Conservation (phyloP, 768 basidiomycete species). For the Pleurotus citrinopileatus region DNA sequence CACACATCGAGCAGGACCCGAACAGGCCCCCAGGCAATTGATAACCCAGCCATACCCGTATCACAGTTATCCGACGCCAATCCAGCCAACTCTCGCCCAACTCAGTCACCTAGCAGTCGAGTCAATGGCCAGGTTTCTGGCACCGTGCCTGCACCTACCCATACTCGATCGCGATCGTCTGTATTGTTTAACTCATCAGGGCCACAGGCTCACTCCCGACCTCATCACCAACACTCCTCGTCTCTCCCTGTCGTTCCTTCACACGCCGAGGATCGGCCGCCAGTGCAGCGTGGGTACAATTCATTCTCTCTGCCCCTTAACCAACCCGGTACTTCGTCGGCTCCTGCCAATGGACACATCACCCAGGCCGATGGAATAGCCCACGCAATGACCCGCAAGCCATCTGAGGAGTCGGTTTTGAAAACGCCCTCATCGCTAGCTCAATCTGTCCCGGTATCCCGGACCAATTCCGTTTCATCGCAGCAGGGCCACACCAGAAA, state of each 20-base stretch:
- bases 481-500: constrained; percentile 36
- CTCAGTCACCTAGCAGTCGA: background rate
- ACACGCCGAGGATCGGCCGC: constrained; percentile 7
- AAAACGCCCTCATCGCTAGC: constrained; percentile 67
- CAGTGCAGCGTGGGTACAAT: background rate
- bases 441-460: constrained; percentile 38
- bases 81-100: background rate
- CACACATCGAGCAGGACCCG: background rate
- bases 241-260: constrained; percentile 28
- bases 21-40: background rate
- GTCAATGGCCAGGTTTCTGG: background rate
- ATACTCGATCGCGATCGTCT: constrained; percentile 3
- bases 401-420: constrained; percentile 51
- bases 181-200: constrained; percentile 6
- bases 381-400: constrained; percentile 26
- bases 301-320: background rate
- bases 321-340: too few species aligned
- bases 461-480: constrained; percentile 34
- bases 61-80: background rate
- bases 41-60: background rate
- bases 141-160: background rate
- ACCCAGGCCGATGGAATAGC: constrained; percentile 5
- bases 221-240: constrained; percentile 32
- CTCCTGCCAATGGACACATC: too few species aligned
- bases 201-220: constrained; percentile 4